phyloP scores from a whole-genome alignment of 1,284 basidiomycete species.

The Moesziomyces parantarcticus region DNA sequence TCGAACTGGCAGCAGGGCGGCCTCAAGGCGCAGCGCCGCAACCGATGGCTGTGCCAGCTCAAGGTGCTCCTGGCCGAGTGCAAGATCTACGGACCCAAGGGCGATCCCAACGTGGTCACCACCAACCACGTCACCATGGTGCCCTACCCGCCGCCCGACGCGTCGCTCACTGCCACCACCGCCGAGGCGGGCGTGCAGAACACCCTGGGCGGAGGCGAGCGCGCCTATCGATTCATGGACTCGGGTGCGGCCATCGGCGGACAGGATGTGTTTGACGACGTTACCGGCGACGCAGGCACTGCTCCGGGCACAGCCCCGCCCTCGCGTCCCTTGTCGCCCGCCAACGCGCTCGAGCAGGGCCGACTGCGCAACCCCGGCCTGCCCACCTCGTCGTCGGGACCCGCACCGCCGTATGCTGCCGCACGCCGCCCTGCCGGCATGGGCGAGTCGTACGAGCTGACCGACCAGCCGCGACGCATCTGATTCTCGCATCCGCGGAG shows the following conservation, averaged over 20 bases:
- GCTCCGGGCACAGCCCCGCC: slow-evolving; percentile 40
- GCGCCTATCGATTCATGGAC: slow-evolving; percentile 45
- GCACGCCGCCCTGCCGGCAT: slow-evolving; percentile 14
- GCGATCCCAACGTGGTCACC: slow-evolving; percentile 66
- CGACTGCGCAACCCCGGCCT: slow-evolving; percentile 33
- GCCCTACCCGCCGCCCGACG: slow-evolving; percentile 41
- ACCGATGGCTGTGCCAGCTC: slow-evolving; percentile 90
- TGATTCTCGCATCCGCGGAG: neutral
- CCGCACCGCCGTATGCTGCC: slow-evolving; percentile 29
- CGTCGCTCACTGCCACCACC: slow-evolving; percentile 15
- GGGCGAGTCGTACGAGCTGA: slow-evolving; percentile 44
- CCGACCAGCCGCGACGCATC: slow-evolving; percentile 32
- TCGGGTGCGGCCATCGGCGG: slow-evolving; percentile 33
- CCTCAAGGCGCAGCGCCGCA: slow-evolving; percentile 80
- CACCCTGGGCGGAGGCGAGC: slow-evolving; percentile 37
- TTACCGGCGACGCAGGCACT: slow-evolving; percentile 8
- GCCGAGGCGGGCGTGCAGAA: slow-evolving; percentile 31
- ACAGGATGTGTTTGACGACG: slow-evolving; percentile 44
- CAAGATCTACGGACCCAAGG: slow-evolving; percentile 80
- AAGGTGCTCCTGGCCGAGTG: slow-evolving; percentile 79
- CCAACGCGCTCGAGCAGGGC: slow-evolving; percentile 47
- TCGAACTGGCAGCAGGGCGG: slow-evolving; percentile 81
- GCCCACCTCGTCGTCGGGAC: slow-evolving; percentile 24
- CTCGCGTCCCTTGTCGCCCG: slow-evolving; percentile 40
- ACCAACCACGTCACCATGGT: slow-evolving; percentile 33